A percentile compares a stretch with the other conserved stretches of the same genome.
phyloP scores from a whole-genome alignment of 371 early-diverging fungal species.

The Mucor mucedo region DNA sequence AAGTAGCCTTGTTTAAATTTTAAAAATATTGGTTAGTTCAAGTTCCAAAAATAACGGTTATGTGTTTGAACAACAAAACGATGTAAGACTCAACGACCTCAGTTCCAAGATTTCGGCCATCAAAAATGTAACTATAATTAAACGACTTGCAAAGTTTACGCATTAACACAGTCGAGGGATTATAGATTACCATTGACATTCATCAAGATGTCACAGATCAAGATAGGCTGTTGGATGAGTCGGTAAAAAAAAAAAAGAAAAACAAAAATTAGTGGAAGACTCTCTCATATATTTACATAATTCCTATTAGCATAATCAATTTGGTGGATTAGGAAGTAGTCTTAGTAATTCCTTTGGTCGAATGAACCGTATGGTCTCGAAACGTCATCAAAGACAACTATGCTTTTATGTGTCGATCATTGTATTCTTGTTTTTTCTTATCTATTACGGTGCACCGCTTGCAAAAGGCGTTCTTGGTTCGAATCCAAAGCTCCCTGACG shows the following conservation, averaged over 20 bases:
- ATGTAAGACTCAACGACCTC: conserved; percentile 50
- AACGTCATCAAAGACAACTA: conserved; percentile 50
- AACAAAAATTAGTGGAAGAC: not conserved
- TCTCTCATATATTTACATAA: not conserved
- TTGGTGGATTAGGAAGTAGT: conserved; percentile 40
- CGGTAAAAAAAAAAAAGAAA: conserved; percentile 28
- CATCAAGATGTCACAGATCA: conserved; percentile 52
- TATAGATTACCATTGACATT: conserved; percentile 53
- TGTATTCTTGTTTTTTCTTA: conserved; percentile 34
- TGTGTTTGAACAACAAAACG: conserved; percentile 55
- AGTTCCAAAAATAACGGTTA: conserved; percentile 32
- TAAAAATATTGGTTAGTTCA: not conserved
- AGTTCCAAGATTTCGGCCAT: conserved; percentile 47
- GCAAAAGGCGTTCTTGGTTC: conserved; percentile 1
- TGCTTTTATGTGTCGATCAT: conserved; percentile 41
- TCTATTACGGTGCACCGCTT: conserved; percentile 39
- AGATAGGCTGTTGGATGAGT: conserved; percentile 45
- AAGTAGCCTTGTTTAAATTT: not conserved
- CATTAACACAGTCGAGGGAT: too few relatives aligned
- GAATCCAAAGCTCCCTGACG: not conserved
- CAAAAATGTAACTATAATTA: conserved; percentile 37
- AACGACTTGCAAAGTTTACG: not conserved
- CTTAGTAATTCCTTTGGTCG: conserved; percentile 41
- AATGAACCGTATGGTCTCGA: conserved; percentile 52
- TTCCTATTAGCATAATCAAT: conserved; percentile 36